Evolutionary conservation across 2,329 filamentous ascomycete genomes (phyloP).

Genomic region (Colletotrichum coccodes): DNA sequence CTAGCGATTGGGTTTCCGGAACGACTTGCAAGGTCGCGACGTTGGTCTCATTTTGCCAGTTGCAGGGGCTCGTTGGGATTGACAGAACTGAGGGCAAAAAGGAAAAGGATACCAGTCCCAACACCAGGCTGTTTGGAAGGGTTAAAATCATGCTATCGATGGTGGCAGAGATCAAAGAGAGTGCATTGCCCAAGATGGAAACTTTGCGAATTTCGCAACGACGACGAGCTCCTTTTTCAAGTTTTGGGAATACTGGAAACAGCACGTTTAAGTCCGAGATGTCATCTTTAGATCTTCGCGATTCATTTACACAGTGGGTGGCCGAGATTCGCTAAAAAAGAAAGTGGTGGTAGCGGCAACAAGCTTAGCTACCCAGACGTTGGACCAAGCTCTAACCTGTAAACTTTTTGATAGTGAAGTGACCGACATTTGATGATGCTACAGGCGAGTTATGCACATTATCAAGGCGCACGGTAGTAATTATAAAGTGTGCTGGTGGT

Average conservation of each 20-base stretch:
- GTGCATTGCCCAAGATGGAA: not conserved
- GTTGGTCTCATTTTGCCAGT: not conserved
- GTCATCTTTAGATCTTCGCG: not conserved
- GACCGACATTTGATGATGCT: not conserved
- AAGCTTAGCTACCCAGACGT: too few relatives aligned
- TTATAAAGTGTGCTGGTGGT: too few relatives aligned
- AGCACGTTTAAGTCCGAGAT: not conserved
- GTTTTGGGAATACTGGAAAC: not conserved
- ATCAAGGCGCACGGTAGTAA: too few relatives aligned
- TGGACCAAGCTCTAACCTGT: not conserved
- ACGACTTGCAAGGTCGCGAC: not conserved
- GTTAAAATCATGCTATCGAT: not conserved
- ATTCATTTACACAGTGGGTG: not conserved
- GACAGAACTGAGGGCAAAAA: not conserved
- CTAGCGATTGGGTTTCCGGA: conserved; percentile 28
- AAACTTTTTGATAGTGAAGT: not conserved
- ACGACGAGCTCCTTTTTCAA: too few relatives aligned
- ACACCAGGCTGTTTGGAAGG: not conserved
- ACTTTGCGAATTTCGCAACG: not conserved
- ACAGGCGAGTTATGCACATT: not conserved
- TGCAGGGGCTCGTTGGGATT: not conserved
- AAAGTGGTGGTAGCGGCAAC: too few relatives aligned
- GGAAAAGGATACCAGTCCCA: not conserved
- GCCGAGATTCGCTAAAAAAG: not conserved
- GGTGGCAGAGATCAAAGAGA: not conserved